Conservation (phyloP, 23 red algal genomes). For the Cyanidioschyzon merolae region DNA sequence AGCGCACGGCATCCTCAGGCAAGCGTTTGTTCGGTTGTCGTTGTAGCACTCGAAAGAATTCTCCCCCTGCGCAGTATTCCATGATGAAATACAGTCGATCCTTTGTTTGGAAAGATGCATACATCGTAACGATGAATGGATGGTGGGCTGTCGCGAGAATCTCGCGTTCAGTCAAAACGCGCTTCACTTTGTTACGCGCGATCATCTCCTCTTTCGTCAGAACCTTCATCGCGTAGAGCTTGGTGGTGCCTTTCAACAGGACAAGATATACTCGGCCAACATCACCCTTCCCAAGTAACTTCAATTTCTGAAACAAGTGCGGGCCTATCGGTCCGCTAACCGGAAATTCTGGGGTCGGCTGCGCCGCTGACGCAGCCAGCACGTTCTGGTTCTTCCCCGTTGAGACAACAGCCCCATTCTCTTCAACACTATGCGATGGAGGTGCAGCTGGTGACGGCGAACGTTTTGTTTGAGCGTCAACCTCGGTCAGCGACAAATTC, state of each 20-base stretch:
- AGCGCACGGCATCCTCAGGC: constrained; percentile 26
- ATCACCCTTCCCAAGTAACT: constrained; percentile 75
- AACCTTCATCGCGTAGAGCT: constrained; percentile 54
- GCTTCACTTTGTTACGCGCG: constrained; percentile 34
- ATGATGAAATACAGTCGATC: constrained; percentile 43
- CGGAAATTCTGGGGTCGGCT: constrained; percentile 26
- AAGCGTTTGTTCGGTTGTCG: constrained; percentile 38
- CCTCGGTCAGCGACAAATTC: background rate
- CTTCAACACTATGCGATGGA: background rate
- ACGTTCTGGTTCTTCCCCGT: constrained; percentile 16
- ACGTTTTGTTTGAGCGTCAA: background rate
- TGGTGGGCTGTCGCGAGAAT: constrained; percentile 43
- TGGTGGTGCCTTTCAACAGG: constrained; percentile 55
- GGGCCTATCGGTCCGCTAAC: constrained; percentile 35
- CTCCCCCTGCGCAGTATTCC: constrained; percentile 52
- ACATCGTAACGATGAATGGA: constrained; percentile 59
- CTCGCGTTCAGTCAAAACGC: constrained; percentile 46
- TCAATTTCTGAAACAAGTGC: constrained; percentile 58
- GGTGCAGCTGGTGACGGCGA: background rate
- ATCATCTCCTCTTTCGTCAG: constrained; percentile 69
- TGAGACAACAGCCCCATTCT: background rate
- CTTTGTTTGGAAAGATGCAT: constrained; percentile 36
- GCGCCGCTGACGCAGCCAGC: constrained; percentile 1
- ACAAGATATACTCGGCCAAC: constrained; percentile 84
- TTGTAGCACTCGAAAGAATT: constrained; percentile 48